Evolutionary conservation across 257 asterid genomes (phyloP), one percentile per base, ranked within the genome.

Genomic region (Rubia yunnanensis): DNA sequence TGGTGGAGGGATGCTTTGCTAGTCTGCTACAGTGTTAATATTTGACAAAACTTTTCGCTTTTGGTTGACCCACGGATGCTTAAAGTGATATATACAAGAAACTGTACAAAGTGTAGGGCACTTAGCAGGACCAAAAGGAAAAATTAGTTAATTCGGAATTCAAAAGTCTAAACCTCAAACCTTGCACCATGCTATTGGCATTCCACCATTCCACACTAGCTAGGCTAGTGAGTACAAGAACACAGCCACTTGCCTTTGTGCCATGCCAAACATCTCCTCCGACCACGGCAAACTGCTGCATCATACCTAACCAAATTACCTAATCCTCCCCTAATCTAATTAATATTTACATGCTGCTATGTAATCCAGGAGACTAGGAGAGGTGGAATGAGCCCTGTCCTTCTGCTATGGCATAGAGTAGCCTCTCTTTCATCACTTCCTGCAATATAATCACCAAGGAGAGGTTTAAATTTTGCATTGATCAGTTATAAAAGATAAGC

Each of bases 341-440:
- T 14, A 56, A 53, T 72, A 81, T 83, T 70, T 80, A 83, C 87
- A 83, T 53, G 52, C 49, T 76, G 22, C 58, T 28, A n/a, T 46
- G 55, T 52, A 7, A 13, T 10, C 27, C 10, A 60, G 62, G 34
- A 49, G 41, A 30, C 78, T 76, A 91, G 1, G 98, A 92, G 36
- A 92, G 94, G 80, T 88, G 88, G 82, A 92, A 92, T 9, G 98
- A 81, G 59, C 96, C 96, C 64, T 88, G 98, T n/a, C 98, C 98
- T 82, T 92, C 98, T 0, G 80, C 83, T 76, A 87, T 84, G 72
- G 98, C 98, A 70, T 84, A 92, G 67, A 86, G 60, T 28, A 92
- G 80, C 81, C 85, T 92, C 74, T 85, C 95, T 75, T 85, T 86
- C 98, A 92, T 92, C 46, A 76, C 72, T 62, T 85, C 91, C 98